A percentile compares a stretch with the other conserved stretches of the same genome.
Evolutionary conservation across 495 filamentous ascomycete species (phyloP).

Genomic region (Sphaerosporella brunnea): DNA sequence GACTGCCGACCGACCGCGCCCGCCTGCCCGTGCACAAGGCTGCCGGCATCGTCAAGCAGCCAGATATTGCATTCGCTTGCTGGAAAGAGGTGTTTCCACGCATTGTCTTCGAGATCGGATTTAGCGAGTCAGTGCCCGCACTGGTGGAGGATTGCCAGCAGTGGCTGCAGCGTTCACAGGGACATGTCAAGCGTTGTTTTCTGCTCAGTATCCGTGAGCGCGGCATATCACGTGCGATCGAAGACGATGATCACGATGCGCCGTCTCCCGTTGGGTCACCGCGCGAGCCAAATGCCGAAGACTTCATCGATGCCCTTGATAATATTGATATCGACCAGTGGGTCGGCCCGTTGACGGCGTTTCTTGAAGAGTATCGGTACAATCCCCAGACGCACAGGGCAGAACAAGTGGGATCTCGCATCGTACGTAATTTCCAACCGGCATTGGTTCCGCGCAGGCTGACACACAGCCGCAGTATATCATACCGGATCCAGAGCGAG

Average conservation of each 20-base stretch:
- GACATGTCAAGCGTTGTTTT: background rate
- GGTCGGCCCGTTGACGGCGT: background rate
- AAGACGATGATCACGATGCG: background rate
- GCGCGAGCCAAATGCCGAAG: background rate
- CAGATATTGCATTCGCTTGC: background rate
- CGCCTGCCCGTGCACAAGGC: background rate
- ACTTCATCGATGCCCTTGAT: background rate
- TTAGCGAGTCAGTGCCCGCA: background rate
- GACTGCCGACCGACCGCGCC: background rate
- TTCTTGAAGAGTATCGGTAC: background rate
- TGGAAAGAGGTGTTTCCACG: background rate
- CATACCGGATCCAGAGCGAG: no score
- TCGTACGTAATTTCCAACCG: background rate
- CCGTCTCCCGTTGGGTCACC: background rate
- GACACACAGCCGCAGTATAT: no score
- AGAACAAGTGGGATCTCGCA: background rate
- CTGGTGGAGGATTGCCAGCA: background rate
- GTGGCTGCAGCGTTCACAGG: background rate
- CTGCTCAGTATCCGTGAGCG: background rate
- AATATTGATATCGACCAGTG: background rate
- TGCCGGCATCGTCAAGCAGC: background rate
- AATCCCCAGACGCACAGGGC: background rate
- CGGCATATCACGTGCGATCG: background rate
- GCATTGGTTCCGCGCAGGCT: no score
- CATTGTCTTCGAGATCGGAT: background rate